Base-by-base conservation (phyloP, 1,284 basidiomycete genomes). In the Pisolithus thermaeus region DNA sequence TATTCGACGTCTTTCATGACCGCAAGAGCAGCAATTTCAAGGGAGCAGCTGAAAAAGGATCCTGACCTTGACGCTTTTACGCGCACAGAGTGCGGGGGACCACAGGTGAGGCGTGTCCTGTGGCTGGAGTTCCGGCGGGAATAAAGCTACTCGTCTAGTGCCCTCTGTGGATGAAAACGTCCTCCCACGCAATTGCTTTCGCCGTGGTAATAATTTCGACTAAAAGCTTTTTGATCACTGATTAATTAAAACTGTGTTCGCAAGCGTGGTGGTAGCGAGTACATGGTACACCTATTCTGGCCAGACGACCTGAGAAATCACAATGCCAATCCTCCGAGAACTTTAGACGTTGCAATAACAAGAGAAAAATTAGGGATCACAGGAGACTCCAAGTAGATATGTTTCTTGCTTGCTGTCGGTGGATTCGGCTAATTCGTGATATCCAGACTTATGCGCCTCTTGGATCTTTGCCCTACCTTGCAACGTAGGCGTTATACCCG, bases 111-210 rank as follows among this genome's bases (percentile, higher is more conserved):
- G 27, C 2, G n/a, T 47, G 3, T 14, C 23, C n/a, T 25, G 20
- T 39, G 18, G 7, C 38, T 39, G n/a, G 4, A 12, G 12, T 35
- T 35, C 32, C 3, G 14, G 32, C 14, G 12, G 32, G 12, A 35
- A 22, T 39, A 39, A 22, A 20, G n/a, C n/a, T 22, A 18, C 38
- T 12, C n/a, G 16, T 20, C 25, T 28, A 71, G 71, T 68, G 65
- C 61, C 66, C 64, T 6, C 64, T 70, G 32, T 72, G 70, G 69
- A 70, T 72, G 67, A 66, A 63, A 32, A 58, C 66, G 12, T 35
- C 32, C 5, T 2, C 32, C 23, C 58, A 59, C 55, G 60, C 61
- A 3, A 53, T 66, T 35, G 64, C 64, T 62, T 61, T 61, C 42
- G 47, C 53, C 23, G 49, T 61, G 52, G 60, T 60, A 50, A 27